phyloP scores from a whole-genome alignment of 2,329 filamentous ascomycete genomes.

The Alternaria solani region DNA sequence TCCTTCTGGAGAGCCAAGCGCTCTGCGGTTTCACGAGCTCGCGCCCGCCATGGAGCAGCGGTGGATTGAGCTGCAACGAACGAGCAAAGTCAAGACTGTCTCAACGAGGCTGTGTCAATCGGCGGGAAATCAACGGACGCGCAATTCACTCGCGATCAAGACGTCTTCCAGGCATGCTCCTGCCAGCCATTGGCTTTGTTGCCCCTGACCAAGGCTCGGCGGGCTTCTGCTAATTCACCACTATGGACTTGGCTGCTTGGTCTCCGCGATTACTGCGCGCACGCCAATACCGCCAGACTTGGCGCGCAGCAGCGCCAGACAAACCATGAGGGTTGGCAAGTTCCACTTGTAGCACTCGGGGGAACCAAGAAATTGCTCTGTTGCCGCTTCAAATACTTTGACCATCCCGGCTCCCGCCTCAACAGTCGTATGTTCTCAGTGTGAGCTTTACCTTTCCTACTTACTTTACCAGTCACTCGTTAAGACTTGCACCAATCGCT shows the following conservation, averaged over 20 bases:
- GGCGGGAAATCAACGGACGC: slow-evolving; percentile 11
- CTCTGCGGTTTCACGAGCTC: slow-evolving; percentile 1
- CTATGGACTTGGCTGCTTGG: slow-evolving; percentile 41
- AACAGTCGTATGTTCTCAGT: slow-evolving; percentile 34
- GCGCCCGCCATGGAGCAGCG: background rate
- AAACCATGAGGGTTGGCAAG: slow-evolving; percentile 47
- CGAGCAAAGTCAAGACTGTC: slow-evolving; percentile 4
- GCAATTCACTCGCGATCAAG: slow-evolving; percentile 17
- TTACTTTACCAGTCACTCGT: slow-evolving; percentile 49
- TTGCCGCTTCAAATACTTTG: slow-evolving; percentile 44
- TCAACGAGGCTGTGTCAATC: slow-evolving; percentile 17
- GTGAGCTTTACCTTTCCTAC: slow-evolving; percentile 38
- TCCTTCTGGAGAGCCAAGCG: slow-evolving; percentile 1
- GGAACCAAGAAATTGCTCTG: slow-evolving; percentile 38
- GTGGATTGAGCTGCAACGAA: background rate
- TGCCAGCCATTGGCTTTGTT: slow-evolving; percentile 25
- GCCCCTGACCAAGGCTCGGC: slow-evolving; percentile 50
- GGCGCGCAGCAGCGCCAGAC: slow-evolving; percentile 42
- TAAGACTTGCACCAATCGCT: slow-evolving; percentile 36
- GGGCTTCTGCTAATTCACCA: slow-evolving; percentile 37
- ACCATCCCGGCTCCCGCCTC: slow-evolving; percentile 27
- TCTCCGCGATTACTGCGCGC: slow-evolving; percentile 36
- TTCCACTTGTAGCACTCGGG: slow-evolving; percentile 43
- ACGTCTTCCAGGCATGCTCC: slow-evolving; percentile 11
- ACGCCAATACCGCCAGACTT: slow-evolving; percentile 44